These are phyloP conservation scores for Margaritispora aquatica DNA, from an alignment of 495 filamentous ascomycete species.

Conservation along the genomic window DNA sequence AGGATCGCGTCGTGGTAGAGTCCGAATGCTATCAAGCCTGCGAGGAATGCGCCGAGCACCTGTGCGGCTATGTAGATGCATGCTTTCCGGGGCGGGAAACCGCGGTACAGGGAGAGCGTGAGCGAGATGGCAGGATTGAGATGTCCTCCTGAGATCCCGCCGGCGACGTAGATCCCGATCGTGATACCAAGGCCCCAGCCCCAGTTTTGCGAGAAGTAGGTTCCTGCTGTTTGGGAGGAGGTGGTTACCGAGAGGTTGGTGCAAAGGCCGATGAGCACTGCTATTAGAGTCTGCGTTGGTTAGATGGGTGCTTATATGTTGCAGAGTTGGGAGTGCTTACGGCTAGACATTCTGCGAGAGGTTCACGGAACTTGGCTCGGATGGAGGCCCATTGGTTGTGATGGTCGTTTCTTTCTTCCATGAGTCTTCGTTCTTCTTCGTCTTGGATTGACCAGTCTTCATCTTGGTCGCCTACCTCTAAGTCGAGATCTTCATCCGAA, in stretches of 20 bases:
- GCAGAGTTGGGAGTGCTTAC: slow-evolving; percentile 32
- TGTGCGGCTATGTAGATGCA: slow-evolving; percentile 44
- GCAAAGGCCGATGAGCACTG: slow-evolving; percentile 37
- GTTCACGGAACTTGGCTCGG: slow-evolving; percentile 40
- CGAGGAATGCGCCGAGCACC: slow-evolving; percentile 39
- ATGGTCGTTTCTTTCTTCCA: slow-evolving; percentile 25
- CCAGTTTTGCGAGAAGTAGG: slow-evolving; percentile 42
- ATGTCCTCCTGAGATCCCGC: slow-evolving; percentile 50
- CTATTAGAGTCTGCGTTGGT: slow-evolving; percentile 21
- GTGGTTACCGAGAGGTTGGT: slow-evolving; percentile 42
- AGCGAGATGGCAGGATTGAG: slow-evolving; percentile 46
- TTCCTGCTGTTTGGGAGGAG: slow-evolving; percentile 28
- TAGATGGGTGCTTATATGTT: not conserved
- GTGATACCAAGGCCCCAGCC: slow-evolving; percentile 50
- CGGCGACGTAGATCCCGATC: slow-evolving; percentile 49
- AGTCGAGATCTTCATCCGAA: slow-evolving; percentile 13
- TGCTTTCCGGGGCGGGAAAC: slow-evolving; percentile 40
- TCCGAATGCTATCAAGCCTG: slow-evolving; percentile 39
- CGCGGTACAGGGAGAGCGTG: slow-evolving; percentile 44
- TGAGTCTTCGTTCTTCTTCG: slow-evolving; percentile 36
- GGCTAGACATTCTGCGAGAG: slow-evolving; percentile 43
- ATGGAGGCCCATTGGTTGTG: slow-evolving; percentile 47
- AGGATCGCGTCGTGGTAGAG: slow-evolving; percentile 44
- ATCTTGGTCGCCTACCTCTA: slow-evolving; percentile 19
- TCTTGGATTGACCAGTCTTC: slow-evolving; percentile 16